phyloP scores from a whole-genome alignment of 352 stramenopile genomes.

The Phytophthora foliorum region DNA sequence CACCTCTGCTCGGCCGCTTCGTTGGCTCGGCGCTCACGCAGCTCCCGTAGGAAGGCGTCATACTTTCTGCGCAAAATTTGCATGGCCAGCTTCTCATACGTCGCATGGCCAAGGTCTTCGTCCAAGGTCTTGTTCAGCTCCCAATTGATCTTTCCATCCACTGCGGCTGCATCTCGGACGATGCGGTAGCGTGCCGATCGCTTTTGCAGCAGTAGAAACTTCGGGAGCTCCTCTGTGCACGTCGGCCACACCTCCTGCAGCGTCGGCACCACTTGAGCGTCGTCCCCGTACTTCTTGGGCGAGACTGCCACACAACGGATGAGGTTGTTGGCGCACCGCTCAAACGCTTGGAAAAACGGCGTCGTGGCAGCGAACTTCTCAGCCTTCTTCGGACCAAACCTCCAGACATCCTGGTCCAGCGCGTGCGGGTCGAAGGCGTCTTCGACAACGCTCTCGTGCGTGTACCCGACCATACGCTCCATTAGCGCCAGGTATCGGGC shows the following conservation, averaged over 20 bases:
- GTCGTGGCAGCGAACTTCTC: constrained; percentile 24
- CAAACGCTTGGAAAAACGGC: constrained; percentile 41
- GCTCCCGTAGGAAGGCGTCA: constrained; percentile 51
- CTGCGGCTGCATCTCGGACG: constrained; percentile 22
- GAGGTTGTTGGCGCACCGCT: constrained; percentile 42
- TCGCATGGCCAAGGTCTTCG: constrained; percentile 28
- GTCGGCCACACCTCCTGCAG: constrained; percentile 62
- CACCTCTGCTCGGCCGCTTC: constrained; percentile 50
- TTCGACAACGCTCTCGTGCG: constrained; percentile 42
- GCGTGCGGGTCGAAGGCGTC: constrained; percentile 50
- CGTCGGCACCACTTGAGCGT: constrained; percentile 11
- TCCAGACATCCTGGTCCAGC: constrained; percentile 43
- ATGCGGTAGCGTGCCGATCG: constrained; percentile 61
- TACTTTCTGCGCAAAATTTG: constrained; percentile 64
- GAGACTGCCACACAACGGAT: constrained; percentile 37
- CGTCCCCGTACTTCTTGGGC: constrained; percentile 9
- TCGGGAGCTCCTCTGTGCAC: constrained; percentile 53
- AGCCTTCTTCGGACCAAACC: constrained; percentile 38
- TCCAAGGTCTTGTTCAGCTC: constrained; percentile 34
- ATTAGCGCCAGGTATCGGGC: constrained; percentile 47
- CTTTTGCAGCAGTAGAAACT: constrained; percentile 70
- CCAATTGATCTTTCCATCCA: constrained; percentile 43
- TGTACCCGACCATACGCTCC: constrained; percentile 62
- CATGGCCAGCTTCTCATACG: constrained; percentile 49
- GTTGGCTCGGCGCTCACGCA: constrained; percentile 51